phyloP scores from a whole-genome alignment of 768 basidiomycete species.

The Royoungia palumana region DNA sequence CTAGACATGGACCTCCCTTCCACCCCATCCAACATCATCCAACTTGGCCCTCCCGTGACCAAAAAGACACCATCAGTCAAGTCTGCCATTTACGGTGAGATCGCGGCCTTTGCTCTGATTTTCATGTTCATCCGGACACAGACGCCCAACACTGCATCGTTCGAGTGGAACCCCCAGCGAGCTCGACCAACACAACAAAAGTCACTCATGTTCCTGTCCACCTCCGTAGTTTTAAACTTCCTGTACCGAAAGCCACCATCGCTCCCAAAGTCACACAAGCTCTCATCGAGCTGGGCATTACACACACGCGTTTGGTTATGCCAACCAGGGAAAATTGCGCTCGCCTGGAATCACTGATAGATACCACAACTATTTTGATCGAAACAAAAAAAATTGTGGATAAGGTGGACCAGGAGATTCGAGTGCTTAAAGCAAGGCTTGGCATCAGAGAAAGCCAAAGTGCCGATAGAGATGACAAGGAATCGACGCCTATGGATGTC shows the following conservation, averaged over 20 bases:
- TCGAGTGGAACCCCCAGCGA: slow-evolving; percentile 55
- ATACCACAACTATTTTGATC: slow-evolving; percentile 69
- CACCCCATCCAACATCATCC: slow-evolving; percentile 36
- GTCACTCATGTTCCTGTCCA: slow-evolving; percentile 74
- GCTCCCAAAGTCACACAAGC: slow-evolving; percentile 74
- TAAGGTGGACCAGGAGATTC: slow-evolving; percentile 80
- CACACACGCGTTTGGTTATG: slow-evolving; percentile 81
- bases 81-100: slow-evolving; percentile 57
- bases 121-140: slow-evolving; percentile 30
- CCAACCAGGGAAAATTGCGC: slow-evolving; percentile 82
- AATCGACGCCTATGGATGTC: slow-evolving; percentile 47
- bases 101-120: background rate
- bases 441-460: slow-evolving; percentile 49
- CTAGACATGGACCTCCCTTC: slow-evolving; percentile 33
- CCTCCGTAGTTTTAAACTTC: slow-evolving; percentile 84
- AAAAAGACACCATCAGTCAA: slow-evolving; percentile 46
- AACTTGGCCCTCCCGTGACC: slow-evolving; percentile 35
- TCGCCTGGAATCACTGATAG: slow-evolving; percentile 69
- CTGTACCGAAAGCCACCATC: slow-evolving; percentile 69
- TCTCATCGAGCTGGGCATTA: slow-evolving; percentile 73
- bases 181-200: slow-evolving; percentile 50
- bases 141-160: slow-evolving; percentile 72
- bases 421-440: slow-evolving; percentile 61
- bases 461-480: slow-evolving; percentile 36
- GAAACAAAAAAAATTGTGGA: slow-evolving; percentile 89